phyloP scores from a whole-genome alignment of 768 basidiomycete species.

The Lactifluus echinatus region DNA sequence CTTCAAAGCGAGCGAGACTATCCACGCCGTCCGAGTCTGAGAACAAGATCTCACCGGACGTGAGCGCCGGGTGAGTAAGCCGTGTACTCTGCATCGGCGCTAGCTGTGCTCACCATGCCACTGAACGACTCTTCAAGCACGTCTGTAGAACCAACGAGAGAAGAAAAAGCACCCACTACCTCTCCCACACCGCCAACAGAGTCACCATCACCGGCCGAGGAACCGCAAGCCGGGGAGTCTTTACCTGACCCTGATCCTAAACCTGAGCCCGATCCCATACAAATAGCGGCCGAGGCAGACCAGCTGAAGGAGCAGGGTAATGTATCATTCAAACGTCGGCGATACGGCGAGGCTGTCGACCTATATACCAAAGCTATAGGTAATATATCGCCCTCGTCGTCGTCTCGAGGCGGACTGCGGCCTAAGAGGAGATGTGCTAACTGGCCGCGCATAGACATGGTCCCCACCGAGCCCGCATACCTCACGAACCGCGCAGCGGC shows the following conservation, averaged over 20 bases:
- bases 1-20: background rate
- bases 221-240: background rate
- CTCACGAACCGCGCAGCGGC: conserved; percentile 83
- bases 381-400: conserved; percentile 23
- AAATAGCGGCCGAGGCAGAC: conserved; percentile 44
- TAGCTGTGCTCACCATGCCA: conserved; percentile 1
- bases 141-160: background rate
- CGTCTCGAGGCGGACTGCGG: background rate
- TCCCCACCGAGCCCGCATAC: conserved; percentile 56
- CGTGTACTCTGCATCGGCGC: background rate
- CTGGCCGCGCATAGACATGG: conserved; percentile 21
- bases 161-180: background rate
- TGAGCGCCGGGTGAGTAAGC: conserved; percentile 12
- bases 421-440: background rate
- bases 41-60: background rate
- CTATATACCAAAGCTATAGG: conserved; percentile 73
- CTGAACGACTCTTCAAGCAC: conserved; percentile 2
- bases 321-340: conserved; percentile 56
- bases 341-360: conserved; percentile 61
- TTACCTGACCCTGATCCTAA: background rate
- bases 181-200: background rate
- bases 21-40: background rate
- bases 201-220: background rate
- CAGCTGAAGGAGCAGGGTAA: conserved; percentile 70
- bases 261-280: conserved; percentile 23